Percentiles rank a stretch among this genome's conserved stretches.
Evolutionary conservation across 208 protist species (phyloP).

Genomic region (Herpetomonas tarakana): DNA sequence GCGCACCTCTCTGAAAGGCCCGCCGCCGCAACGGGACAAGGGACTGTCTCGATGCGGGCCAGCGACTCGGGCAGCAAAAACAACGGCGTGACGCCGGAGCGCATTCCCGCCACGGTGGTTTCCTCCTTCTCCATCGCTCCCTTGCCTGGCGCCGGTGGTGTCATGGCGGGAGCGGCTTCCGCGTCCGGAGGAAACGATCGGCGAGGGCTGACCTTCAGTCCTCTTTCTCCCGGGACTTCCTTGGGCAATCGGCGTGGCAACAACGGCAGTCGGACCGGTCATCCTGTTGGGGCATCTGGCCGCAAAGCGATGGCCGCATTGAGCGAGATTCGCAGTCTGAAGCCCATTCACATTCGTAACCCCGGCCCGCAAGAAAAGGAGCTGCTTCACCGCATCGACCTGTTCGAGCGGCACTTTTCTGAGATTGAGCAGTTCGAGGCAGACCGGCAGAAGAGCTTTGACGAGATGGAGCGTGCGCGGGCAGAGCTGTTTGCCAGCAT

Average conservation of each 20-base stretch:
- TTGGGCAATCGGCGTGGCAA: too few species aligned
- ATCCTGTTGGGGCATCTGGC: too few species aligned
- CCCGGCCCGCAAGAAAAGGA: conserved; percentile 59
- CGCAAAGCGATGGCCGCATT: not conserved
- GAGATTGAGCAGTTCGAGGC: conserved; percentile 55
- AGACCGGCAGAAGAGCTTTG: conserved; percentile 60
- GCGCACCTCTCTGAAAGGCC: too few species aligned
- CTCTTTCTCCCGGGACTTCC: too few species aligned
- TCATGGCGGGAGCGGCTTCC: not conserved
- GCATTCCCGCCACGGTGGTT: too few species aligned
- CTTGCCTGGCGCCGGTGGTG: not conserved
- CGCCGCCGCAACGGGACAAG: not conserved
- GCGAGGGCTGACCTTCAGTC: too few species aligned
- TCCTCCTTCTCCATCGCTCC: too few species aligned
- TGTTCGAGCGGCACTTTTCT: conserved; percentile 48
- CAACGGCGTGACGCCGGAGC: too few species aligned
- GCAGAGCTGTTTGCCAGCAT: conserved; percentile 77
- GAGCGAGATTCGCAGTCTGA: conserved; percentile 35
- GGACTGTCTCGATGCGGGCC: too few species aligned
- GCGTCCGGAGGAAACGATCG: too few species aligned
- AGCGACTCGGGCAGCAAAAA: too few species aligned
- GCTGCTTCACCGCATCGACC: conserved; percentile 48
- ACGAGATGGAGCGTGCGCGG: conserved; percentile 70
- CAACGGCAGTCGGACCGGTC: too few species aligned
- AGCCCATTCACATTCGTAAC: conserved; percentile 51